Evolutionary conservation across 2,329 filamentous ascomycete genomes (phyloP), one percentile per base, ranked within the genome.

Genomic region (Aaosphaeria pasadenensis): DNA sequence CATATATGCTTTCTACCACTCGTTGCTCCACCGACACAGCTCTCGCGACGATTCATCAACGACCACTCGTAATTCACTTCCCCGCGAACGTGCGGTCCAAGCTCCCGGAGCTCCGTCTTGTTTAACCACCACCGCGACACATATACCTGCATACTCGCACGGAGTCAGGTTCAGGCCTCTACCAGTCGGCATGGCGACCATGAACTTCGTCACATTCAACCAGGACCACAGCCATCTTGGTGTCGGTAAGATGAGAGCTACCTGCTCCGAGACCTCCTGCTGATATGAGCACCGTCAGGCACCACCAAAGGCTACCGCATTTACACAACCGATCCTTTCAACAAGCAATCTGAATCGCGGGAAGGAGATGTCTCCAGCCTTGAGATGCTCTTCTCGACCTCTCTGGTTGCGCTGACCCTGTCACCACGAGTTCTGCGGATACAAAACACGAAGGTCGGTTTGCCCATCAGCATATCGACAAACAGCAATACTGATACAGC

Each of bases 181-280:
- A 9, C 33, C 33, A 29, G 31, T 24, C 28, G 31, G 31, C 39
- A 61, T 57, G 53, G 48, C 85, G 43, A 58, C 59, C 39, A 90
- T 97, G 77, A 99, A 99, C 74, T 99, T 95, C 75, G 90, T 99
- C 63, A 96, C 92, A 39, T 99, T 97, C 75, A 99, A 99, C 74
- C 94, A 99, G 78, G 94, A 99, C 78, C 91, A 96, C 77, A 95
- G 89, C 80, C 92, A 92, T 72, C 81, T 99, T 56, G 92, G 92
- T 76, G 91, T 99, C 60, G 92, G 90, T 91, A 78, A 66, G 86
- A 73, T 13, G 33, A 13, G 9, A 11, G n/a, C n/a, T n/a, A 7
- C n/a, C 33, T n/a, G 33, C 9, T 11, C 33, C 33, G 4, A 2
- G 9, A 11, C 9, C 33, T 36, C 33, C 33, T 36, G 4, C 33